phyloP scores from a whole-genome alignment of 2,329 filamentous ascomycete species.

The Diaporthe citriasiana region DNA sequence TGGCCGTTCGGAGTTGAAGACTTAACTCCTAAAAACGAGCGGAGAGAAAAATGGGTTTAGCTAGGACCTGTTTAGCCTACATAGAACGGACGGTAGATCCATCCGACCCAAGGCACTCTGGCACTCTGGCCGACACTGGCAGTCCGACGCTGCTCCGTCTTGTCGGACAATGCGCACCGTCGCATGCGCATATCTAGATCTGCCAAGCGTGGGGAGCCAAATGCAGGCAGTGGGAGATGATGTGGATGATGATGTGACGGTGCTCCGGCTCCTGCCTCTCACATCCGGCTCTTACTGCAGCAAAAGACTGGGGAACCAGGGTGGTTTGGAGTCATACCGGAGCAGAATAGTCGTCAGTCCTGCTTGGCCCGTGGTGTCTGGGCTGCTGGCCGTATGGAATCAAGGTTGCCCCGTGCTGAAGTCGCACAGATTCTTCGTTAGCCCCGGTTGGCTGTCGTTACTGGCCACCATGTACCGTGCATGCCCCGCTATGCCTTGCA shows the following conservation, averaged over 20 bases:
- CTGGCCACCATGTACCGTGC: not conserved
- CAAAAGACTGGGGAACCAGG: not conserved
- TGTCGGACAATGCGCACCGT: not conserved
- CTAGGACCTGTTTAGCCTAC: not conserved
- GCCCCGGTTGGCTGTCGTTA: slow-evolving; percentile 4
- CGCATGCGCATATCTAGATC: slow-evolving; percentile 13
- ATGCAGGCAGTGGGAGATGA: slow-evolving; percentile 3
- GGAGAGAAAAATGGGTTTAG: not conserved
- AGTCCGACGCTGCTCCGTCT: not conserved
- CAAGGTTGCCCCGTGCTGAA: slow-evolving; percentile 28
- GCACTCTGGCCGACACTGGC: not conserved
- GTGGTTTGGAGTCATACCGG: slow-evolving; percentile 29
- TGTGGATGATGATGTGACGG: slow-evolving; percentile 10
- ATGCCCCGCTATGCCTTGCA: slow-evolving; percentile 1
- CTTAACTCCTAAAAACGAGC: slow-evolving; percentile 29
- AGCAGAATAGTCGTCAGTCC: not conserved
- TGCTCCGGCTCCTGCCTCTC: slow-evolving; percentile 3
- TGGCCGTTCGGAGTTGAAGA: slow-evolving; percentile 12
- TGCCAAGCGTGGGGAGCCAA: slow-evolving; percentile 13
- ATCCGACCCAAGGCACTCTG: slow-evolving; percentile 14
- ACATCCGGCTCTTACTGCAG: not conserved
- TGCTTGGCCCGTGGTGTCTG: not conserved
- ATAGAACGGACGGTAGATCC: not conserved
- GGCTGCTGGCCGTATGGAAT: slow-evolving; percentile 1
- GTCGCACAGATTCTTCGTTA: slow-evolving; percentile 8